phyloP scores from a whole-genome alignment of 1,139 yeast genomes.

The Geotrichum klebahnii region DNA sequence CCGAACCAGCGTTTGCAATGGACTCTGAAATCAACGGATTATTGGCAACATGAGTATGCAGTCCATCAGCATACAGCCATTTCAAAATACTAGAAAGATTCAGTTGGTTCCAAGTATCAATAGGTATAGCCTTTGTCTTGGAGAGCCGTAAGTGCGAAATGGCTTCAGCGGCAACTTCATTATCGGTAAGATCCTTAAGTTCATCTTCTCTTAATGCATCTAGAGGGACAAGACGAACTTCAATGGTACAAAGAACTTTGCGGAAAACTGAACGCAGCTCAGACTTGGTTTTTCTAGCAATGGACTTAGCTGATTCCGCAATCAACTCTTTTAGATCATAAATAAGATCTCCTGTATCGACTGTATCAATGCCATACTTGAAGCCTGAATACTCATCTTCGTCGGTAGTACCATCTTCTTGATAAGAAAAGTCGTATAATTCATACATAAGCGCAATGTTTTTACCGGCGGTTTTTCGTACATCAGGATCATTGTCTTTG shows the following conservation, averaged over 20 bases:
- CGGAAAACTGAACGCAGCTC: constrained; percentile 60
- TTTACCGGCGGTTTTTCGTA: constrained; percentile 52
- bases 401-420: constrained; percentile 40
- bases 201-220: constrained; percentile 2
- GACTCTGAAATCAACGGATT: constrained; percentile 37
- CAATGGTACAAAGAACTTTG: constrained; percentile 50
- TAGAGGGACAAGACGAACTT: constrained; percentile 11
- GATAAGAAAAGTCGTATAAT: constrained; percentile 46
- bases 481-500: constrained; percentile 28
- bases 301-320: constrained; percentile 27
- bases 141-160: constrained; percentile 56
- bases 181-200: constrained; percentile 3
- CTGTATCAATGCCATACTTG: constrained; percentile 49
- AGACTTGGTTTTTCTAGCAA: constrained; percentile 45
- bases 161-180: constrained; percentile 24
- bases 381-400: constrained; percentile 34
- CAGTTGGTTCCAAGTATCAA: constrained; percentile 64
- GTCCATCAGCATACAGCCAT: constrained; percentile 67
- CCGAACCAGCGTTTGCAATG: constrained; percentile 8
- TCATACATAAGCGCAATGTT: constrained; percentile 63
- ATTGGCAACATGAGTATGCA: constrained; percentile 57
- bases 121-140: constrained; percentile 54
- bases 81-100: constrained; percentile 58
- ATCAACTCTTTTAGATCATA: constrained; percentile 4
- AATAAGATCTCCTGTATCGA: constrained; percentile 52